Evolutionary conservation across 148 eudicot genomes (phyloP).

Genomic region (Nyssa sinensis): DNA sequence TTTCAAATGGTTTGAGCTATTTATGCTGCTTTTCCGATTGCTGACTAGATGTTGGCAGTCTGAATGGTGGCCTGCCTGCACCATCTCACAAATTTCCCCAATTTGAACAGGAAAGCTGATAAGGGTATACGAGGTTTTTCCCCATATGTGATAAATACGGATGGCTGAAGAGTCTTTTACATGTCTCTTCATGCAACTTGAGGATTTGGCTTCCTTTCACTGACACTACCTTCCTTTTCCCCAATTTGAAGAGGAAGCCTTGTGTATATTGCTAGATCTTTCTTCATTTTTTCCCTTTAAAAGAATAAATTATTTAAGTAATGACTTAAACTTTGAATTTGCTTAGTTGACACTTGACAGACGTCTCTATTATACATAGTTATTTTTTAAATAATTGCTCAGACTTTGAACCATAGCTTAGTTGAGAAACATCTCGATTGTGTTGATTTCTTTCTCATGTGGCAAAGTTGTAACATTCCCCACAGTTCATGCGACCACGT

Average conservation of each 20-base stretch:
- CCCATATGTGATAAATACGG: too few relatives aligned
- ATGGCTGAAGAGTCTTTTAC: not conserved
- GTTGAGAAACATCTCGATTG: not conserved
- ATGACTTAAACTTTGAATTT: not conserved
- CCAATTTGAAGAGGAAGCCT: too few relatives aligned
- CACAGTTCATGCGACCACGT: constrained; percentile 89
- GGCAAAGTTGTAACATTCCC: constrained; percentile 10
- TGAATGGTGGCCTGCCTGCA: not conserved
- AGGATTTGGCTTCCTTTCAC: not conserved
- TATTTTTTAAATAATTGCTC: not conserved
- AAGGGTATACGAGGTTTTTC: not conserved
- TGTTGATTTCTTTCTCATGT: not conserved
- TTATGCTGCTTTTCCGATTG: not conserved
- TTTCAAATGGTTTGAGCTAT: not conserved
- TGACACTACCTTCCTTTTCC: too few relatives aligned
- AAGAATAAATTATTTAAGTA: not conserved
- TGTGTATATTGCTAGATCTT: too few relatives aligned
- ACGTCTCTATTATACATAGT: too few relatives aligned
- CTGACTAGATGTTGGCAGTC: not conserved
- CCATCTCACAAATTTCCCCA: not conserved
- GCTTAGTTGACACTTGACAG: too few relatives aligned
- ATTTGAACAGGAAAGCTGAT: not conserved
- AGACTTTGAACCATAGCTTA: not conserved
- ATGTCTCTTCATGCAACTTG: not conserved
- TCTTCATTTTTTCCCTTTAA: not conserved